Percentiles rank a stretch among this genome's conserved stretches.
Conservation (phyloP, 1,284 basidiomycete species). For the Malassezia psittaci region DNA sequence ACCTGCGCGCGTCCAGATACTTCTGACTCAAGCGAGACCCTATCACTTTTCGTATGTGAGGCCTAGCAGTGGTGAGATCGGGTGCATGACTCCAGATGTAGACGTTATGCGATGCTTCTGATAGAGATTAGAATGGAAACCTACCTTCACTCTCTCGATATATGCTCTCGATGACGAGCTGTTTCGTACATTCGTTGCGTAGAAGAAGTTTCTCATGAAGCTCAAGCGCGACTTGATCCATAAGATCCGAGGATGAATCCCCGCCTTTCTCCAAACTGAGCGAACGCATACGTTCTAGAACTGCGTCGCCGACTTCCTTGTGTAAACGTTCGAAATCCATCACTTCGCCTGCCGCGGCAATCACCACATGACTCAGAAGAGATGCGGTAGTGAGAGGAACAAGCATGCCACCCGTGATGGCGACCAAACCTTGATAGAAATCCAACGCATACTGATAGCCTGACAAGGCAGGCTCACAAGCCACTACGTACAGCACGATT, state of each 20-base stretch:
- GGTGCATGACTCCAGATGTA: conserved; percentile 69
- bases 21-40: conserved; percentile 41
- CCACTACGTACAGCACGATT: conserved; percentile 55
- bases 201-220: conserved; percentile 81
- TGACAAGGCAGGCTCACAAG: conserved; percentile 91
- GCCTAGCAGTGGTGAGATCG: conserved; percentile 64
- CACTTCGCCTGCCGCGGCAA: conserved; percentile 91
- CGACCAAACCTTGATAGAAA: conserved; percentile 60
- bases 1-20: conserved; percentile 29
- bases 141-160: conserved; percentile 50
- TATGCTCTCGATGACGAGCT: conserved; percentile 89
- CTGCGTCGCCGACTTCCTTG: conserved; percentile 80
- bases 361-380: conserved; percentile 90
- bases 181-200: conserved; percentile 91
- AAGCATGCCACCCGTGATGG: conserved; percentile 62
- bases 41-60: conserved; percentile 58
- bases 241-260: conserved; percentile 54
- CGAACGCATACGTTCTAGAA: conserved; percentile 77
- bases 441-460: conserved; percentile 63
- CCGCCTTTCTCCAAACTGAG: conserved; percentile 57
- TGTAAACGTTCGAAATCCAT: conserved; percentile 93
- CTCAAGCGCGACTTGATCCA: conserved; percentile 88
- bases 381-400: conserved; percentile 91
- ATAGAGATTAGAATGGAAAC: conserved; percentile 42
- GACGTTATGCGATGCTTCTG: conserved; percentile 82